phyloP scores from a whole-genome alignment of 2,329 filamentous ascomycete species.

The Fusarium sulawesiense region DNA sequence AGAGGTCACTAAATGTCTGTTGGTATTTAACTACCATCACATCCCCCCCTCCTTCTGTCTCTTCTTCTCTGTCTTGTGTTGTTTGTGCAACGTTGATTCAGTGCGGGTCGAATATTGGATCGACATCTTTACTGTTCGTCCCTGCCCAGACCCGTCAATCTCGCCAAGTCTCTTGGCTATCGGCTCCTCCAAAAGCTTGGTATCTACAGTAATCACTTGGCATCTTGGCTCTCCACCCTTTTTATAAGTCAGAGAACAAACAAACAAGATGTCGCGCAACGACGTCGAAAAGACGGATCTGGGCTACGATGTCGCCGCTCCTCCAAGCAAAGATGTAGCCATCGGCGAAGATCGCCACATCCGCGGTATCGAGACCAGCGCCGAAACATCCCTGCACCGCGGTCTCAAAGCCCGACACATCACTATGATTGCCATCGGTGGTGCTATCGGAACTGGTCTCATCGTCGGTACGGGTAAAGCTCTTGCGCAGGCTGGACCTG shows the following conservation, averaged over 20 bases:
- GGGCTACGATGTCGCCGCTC: slow-evolving; percentile 37
- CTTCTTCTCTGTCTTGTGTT: background rate
- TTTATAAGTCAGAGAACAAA: background rate
- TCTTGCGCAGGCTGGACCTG: slow-evolving; percentile 67
- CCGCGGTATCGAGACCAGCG: slow-evolving; percentile 61
- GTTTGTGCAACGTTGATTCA: slow-evolving; percentile 27
- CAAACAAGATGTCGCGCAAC: slow-evolving; percentile 21
- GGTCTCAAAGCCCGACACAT: slow-evolving; percentile 67
- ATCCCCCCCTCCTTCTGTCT: background rate
- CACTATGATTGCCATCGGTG: slow-evolving; percentile 76
- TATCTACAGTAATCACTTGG: slow-evolving; percentile 10
- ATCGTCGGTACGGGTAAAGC: slow-evolving; percentile 75
- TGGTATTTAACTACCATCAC: slow-evolving; percentile 24
- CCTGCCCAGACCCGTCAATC: slow-evolving; percentile 1
- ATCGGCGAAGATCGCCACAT: slow-evolving; percentile 52
- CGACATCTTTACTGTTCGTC: background rate
- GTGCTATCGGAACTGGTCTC: slow-evolving; percentile 78
- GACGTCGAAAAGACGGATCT: slow-evolving; percentile 44
- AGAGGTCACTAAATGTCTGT: background rate
- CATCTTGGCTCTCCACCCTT: slow-evolving; percentile 10
- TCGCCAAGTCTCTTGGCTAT: slow-evolving; percentile 23
- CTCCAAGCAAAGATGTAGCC: slow-evolving; percentile 21
- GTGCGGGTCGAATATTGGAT: background rate
- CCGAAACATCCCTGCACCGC: slow-evolving; percentile 62
- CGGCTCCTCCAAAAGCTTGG: slow-evolving; percentile 22